A percentile compares a stretch with the other conserved stretches of the same genome.
Conservation (phyloP, 495 filamentous ascomycete species). For the Collariella sp. region DNA sequence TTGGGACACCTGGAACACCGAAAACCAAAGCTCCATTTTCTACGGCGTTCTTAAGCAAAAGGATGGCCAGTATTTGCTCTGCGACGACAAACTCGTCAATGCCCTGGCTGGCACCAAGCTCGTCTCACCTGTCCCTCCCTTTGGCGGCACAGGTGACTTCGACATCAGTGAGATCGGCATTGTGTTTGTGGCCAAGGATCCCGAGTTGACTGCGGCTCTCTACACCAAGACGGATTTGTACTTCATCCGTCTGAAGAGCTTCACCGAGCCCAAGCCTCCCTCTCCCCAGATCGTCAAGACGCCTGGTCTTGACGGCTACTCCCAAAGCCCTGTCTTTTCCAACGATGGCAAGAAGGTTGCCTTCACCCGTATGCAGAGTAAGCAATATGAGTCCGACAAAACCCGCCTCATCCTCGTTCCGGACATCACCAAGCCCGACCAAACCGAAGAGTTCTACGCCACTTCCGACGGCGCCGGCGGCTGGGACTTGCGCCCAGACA, state of each 20-base stretch:
- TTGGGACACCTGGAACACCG: slow-evolving; percentile 63
- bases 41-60: slow-evolving; percentile 54
- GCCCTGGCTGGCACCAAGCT: slow-evolving; percentile 48
- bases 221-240: slow-evolving; percentile 77
- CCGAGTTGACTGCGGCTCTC: slow-evolving; percentile 62
- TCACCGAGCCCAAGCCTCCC: slow-evolving; percentile 44
- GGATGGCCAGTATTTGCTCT: slow-evolving; percentile 35
- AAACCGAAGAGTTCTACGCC: slow-evolving; percentile 54
- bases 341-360: slow-evolving; percentile 63
- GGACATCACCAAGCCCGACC: slow-evolving; percentile 50
- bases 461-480: slow-evolving; percentile 52
- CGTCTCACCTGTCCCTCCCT: slow-evolving; percentile 53
- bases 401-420: slow-evolving; percentile 62
- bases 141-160: slow-evolving; percentile 49
- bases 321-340: slow-evolving; percentile 65
- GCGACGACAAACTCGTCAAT: slow-evolving; percentile 42
- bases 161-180: slow-evolving; percentile 50
- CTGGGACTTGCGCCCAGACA: slow-evolving; percentile 62
- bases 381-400: slow-evolving; percentile 87
- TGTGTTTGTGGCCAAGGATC: slow-evolving; percentile 81
- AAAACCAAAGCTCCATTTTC: slow-evolving; percentile 65
- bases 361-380: slow-evolving; percentile 70
- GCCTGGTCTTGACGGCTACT: slow-evolving; percentile 56
- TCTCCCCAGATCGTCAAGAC: slow-evolving; percentile 40
- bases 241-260: slow-evolving; percentile 55